Percentiles rank a stretch among this genome's conserved stretches.
phyloP scores from a whole-genome alignment of 169 alveolate species.

The Eimeria falciformis region DNA sequence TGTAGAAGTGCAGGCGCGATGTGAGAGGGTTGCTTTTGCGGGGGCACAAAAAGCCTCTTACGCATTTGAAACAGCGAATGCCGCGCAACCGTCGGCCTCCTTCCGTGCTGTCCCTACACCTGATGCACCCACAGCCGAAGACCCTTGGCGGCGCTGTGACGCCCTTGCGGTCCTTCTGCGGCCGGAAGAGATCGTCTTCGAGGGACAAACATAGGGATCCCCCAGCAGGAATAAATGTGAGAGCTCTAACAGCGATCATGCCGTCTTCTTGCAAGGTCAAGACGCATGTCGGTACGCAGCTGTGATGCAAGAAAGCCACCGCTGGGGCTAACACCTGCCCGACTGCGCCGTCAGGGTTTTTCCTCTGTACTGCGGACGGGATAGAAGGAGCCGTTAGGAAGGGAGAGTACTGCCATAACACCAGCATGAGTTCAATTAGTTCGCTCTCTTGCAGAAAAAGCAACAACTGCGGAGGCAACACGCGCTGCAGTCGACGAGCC shows the following conservation, averaged over 20 bases:
- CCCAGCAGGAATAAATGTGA: conserved; percentile 88
- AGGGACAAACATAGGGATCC: conserved; percentile 86
- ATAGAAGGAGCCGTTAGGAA: conserved; percentile 84
- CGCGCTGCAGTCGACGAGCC: conserved; percentile 84
- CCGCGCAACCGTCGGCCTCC: conserved; percentile 84
- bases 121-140: conserved; percentile 86
- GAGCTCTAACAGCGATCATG: conserved; percentile 86
- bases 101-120: conserved; percentile 86
- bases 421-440: conserved; percentile 83
- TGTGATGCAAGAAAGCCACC: conserved; percentile 86
- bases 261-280: conserved; percentile 86
- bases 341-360: conserved; percentile 83
- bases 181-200: conserved; percentile 87
- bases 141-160: conserved; percentile 80
- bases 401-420: conserved; percentile 87
- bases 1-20: conserved; percentile 65
- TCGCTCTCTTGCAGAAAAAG: conserved; percentile 86
- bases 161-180: conserved; percentile 85
- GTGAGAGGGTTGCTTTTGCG: conserved; percentile 63
- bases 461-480: conserved; percentile 86
- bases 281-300: conserved; percentile 89
- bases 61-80: conserved; percentile 85
- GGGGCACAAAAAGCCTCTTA: conserved; percentile 84
- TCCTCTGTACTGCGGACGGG: conserved; percentile 83
- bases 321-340: conserved; percentile 86